Evolutionary conservation across 164 flowering plant genomes (phyloP).

Genomic region (Liquidambar formosana): DNA sequence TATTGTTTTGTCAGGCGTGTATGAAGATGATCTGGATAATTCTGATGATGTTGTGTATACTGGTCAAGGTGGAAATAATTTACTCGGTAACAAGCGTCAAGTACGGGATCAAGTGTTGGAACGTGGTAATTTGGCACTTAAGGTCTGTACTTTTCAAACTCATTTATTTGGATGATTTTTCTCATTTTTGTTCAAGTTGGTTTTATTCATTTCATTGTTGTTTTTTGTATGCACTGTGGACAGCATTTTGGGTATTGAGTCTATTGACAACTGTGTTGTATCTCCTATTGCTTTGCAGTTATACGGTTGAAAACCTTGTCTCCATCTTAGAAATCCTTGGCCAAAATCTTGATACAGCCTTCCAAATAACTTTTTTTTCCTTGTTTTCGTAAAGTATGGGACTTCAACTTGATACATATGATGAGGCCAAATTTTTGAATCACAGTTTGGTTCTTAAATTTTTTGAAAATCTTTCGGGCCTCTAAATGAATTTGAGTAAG

Average conservation of each 20-base stretch:
- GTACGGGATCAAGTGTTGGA: constrained; percentile 58
- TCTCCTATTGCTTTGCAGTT: not conserved
- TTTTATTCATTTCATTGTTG: not conserved
- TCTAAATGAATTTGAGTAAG: not conserved
- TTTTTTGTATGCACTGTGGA: no score
- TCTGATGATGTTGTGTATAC: constrained; percentile 84
- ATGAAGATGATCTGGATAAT: constrained; percentile 91
- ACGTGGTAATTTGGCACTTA: constrained; percentile 87
- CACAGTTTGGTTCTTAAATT: not conserved
- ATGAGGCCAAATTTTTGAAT: no score
- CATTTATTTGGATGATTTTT: not conserved
- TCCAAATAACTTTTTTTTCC: no score
- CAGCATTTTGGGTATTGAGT: no score
- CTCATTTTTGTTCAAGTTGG: not conserved
- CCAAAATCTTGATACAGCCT: no score
- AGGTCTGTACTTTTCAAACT: constrained; percentile 43
- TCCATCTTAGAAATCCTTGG: not conserved
- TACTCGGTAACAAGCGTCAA: constrained; percentile 76
- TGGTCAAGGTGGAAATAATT: constrained; percentile 92
- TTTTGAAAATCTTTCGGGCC: not conserved
- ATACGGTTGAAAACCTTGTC: not conserved
- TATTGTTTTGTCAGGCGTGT: constrained; percentile 84
- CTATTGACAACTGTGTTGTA: not conserved
- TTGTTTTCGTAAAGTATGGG: no score
- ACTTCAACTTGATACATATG: no score